Evolutionary conservation across 129 eudicot species (phyloP), one percentile per base, ranked within the genome.

Genomic region (Heracleum sosnowskyi): DNA sequence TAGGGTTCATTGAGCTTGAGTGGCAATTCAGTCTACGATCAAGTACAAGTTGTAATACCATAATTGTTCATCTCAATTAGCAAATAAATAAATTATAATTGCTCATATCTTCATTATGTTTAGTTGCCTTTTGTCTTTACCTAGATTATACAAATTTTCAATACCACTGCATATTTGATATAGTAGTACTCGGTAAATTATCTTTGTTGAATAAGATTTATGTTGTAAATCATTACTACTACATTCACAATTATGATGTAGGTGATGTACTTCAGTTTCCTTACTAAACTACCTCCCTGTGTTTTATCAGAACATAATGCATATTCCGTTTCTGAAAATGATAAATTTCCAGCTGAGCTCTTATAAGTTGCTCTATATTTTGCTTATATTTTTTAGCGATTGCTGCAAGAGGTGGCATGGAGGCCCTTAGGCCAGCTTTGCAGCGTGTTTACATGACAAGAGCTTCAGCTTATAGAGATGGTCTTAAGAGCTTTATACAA

Each of bases 321-420:
- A 28, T 74, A 11, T 75, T 49, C 15, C 51, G 44, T 51, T 31
- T 55, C 36, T 42, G 40, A 33, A 28, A 22, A 9, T 33, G 1
- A n/a, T 41, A 49, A 29, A 12, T 2, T 28, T 41, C 68, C 9
- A 3, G n/a, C n/a, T n/a, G n/a, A n/a, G n/a, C n/a, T n/a, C n/a
- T n/a, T n/a, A n/a, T n/a, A n/a, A n/a, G n/a, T n/a, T n/a, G n/a
- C 49, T 24, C 53, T 69, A 11, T 46, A 8, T 69, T 18, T 40
- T 29, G n/a, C 79, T 45, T 28, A 33, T 47, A 36, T 34, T 51
- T 51, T 74, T 74, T 57, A 93, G 97, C 97, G 55, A 88, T 88
- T 28, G 98, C 96, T 88, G 96, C 98, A 34, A 84, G 39, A 74
- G 98, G 98, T 64, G 93, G 98, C 75, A 88, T 93, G 96, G 97